phyloP scores from a whole-genome alignment of 805 yeast species.

The Yamadazyma tumulicola region DNA sequence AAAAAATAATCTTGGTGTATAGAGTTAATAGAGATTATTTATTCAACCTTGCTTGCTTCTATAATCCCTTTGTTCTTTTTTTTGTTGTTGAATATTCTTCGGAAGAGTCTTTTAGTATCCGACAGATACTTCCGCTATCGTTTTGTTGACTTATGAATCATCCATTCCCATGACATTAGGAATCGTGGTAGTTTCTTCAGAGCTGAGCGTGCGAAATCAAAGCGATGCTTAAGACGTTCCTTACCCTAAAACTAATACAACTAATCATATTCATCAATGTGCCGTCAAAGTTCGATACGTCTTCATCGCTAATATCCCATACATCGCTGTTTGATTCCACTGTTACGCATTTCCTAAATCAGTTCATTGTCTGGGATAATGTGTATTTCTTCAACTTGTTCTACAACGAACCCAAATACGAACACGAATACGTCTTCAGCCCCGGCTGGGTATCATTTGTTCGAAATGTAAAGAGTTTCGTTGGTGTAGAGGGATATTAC shows the following conservation, averaged over 20 bases:
- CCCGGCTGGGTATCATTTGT: constrained; percentile 68
- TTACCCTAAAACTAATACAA: constrained; percentile 36
- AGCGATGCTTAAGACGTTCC: constrained; percentile 17
- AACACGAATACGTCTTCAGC: constrained; percentile 89
- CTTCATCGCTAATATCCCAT: constrained; percentile 32
- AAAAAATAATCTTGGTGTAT: constrained; percentile 22
- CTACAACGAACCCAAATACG: constrained; percentile 51
- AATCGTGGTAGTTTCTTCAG: no score
- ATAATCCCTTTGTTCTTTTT: no score
- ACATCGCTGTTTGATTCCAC: background rate
- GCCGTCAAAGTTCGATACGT: constrained; percentile 49
- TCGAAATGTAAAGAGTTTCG: constrained; percentile 12
- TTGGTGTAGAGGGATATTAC: constrained; percentile 28
- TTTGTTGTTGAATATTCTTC: no score
- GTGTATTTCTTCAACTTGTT: constrained; percentile 69
- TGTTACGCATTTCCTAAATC: constrained; percentile 32
- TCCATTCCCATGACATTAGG: no score
- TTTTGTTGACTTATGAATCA: no score
- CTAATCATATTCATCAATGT: constrained; percentile 32
- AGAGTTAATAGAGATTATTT: background rate
- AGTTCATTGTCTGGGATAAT: constrained; percentile 78
- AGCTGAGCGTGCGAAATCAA: no score
- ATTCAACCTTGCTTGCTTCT: background rate
- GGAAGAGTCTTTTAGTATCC: no score
- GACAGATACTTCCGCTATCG: no score